Evolutionary conservation across 306 rosid genomes (phyloP).

Genomic region (Begonia fuchsioides): DNA sequence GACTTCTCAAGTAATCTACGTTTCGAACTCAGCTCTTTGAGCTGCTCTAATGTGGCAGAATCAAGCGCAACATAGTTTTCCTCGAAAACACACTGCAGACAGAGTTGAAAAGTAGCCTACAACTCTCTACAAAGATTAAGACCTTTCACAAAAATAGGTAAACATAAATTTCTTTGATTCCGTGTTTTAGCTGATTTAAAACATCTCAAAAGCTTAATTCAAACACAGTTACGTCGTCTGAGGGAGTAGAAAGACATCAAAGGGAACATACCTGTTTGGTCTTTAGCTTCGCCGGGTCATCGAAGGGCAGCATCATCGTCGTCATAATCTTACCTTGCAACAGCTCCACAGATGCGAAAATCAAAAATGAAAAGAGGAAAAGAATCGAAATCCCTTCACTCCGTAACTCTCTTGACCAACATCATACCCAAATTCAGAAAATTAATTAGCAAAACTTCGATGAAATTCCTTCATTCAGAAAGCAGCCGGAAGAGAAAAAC

Average conservation of each 20-base stretch:
- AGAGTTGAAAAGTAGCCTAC: constrained; percentile 11
- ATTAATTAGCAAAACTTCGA: too few relatives aligned
- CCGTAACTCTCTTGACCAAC: too few relatives aligned
- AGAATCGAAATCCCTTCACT: too few relatives aligned
- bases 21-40: constrained; percentile 64
- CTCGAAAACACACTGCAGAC: constrained; percentile 56
- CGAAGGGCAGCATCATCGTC: constrained; percentile 57
- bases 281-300: constrained; percentile 45
- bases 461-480: too few relatives aligned
- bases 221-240: not conserved
- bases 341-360: too few relatives aligned
- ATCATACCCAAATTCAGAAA: too few relatives aligned
- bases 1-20: constrained; percentile 59
- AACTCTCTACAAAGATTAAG: too few relatives aligned
- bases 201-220: not conserved
- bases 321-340: not conserved
- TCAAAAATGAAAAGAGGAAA: too few relatives aligned
- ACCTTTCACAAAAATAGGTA: too few relatives aligned
- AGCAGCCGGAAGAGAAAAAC: too few relatives aligned
- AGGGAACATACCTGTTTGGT: constrained; percentile 41
- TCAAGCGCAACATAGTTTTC: constrained; percentile 36
- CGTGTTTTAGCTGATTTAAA: not conserved
- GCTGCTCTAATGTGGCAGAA: constrained; percentile 60
- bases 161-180: too few relatives aligned
- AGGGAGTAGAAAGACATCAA: not conserved